Conservation (phyloP, 495 filamentous ascomycete species). For the Hyaloscypha variabilis region DNA sequence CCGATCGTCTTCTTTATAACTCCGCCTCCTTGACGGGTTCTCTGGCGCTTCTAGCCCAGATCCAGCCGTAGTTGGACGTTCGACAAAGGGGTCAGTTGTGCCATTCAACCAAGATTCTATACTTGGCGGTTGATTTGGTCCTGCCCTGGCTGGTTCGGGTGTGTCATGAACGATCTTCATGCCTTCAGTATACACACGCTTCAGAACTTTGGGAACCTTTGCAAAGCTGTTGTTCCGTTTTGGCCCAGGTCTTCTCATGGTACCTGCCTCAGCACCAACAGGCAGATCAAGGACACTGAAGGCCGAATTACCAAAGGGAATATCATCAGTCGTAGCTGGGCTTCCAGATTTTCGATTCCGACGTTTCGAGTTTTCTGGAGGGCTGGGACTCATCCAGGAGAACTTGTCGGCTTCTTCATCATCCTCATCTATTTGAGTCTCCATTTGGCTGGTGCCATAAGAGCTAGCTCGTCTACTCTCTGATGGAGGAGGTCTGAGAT, state of each 20-base stretch:
- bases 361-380: conserved; percentile 22
- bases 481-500: conserved; percentile 17
- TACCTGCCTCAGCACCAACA: conserved; percentile 43
- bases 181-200: conserved; percentile 55
- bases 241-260: conserved; percentile 21
- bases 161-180: conserved; percentile 57
- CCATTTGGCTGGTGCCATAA: neutral
- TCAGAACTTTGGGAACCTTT: conserved; percentile 52
- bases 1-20: conserved; percentile 22
- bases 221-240: conserved; percentile 30
- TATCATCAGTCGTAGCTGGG: conserved; percentile 50
- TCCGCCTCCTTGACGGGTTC: conserved; percentile 3
- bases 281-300: conserved; percentile 58
- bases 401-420: conserved; percentile 23
- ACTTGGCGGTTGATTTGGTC: conserved; percentile 52
- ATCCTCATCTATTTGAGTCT: conserved; percentile 10
- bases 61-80: conserved; percentile 46
- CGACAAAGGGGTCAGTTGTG: conserved; percentile 74
- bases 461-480: conserved; percentile 14
- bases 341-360: conserved; percentile 24
- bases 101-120: conserved; percentile 79
- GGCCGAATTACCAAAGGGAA: conserved; percentile 59
- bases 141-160: conserved; percentile 50
- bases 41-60: conserved; percentile 22
- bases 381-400: conserved; percentile 22